Evolutionary conservation across 2,329 filamentous ascomycete species (phyloP).

Genomic region (Penicillium sp.): DNA sequence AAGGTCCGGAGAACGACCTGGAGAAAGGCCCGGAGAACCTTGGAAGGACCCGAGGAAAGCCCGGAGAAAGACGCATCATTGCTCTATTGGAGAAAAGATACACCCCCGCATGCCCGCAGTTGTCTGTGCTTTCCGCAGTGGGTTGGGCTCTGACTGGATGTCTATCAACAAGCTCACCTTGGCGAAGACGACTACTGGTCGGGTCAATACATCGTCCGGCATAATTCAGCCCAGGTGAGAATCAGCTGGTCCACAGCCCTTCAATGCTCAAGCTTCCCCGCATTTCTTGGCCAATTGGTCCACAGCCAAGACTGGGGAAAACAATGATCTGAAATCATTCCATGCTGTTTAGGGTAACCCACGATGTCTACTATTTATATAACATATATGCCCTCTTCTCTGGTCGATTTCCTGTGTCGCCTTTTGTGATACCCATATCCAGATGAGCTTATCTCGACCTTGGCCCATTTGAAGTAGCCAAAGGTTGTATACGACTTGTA

Average conservation of each 20-base stretch:
- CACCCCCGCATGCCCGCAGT: background rate
- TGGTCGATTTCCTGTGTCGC: too few relatives aligned
- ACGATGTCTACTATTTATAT: constrained; percentile 1
- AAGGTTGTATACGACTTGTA: background rate
- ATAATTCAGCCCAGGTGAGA: background rate
- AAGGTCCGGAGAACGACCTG: background rate
- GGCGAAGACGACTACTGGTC: background rate
- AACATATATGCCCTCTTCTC: background rate
- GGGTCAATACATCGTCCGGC: background rate
- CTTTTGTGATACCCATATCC: background rate
- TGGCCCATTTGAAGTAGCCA: background rate
- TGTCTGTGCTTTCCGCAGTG: background rate
- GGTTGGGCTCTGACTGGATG: background rate
- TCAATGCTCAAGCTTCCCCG: constrained; percentile 7
- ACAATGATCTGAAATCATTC: background rate
- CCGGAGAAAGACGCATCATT: background rate
- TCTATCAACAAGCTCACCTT: background rate
- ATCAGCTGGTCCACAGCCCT: background rate
- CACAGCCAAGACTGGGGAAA: constrained; percentile 8
- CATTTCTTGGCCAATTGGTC: constrained; percentile 1
- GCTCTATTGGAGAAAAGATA: background rate
- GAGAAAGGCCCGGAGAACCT: background rate
- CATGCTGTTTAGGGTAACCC: background rate
- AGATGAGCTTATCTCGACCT: background rate
- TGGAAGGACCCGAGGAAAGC: background rate